phyloP scores from a whole-genome alignment of 2,329 filamentous ascomycete genomes.

The Penicillium sp. region DNA sequence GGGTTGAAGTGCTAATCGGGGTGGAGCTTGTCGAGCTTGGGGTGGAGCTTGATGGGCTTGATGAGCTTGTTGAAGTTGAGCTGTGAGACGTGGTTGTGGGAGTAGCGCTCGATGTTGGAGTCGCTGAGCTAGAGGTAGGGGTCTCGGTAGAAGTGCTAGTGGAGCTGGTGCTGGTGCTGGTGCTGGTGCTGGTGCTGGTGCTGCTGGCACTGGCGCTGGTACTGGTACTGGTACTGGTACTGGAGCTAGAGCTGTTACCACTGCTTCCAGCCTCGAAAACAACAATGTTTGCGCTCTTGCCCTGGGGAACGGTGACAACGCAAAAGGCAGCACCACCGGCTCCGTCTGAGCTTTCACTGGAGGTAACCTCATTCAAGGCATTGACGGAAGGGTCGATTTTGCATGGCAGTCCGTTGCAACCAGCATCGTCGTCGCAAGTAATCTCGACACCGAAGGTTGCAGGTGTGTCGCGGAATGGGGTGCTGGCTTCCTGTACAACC shows the following conservation, averaged over 20 bases:
- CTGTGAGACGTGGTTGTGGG: constrained; percentile 18
- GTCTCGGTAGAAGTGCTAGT: constrained; percentile 12
- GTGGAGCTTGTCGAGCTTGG: constrained; percentile 19
- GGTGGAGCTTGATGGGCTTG: constrained; percentile 11
- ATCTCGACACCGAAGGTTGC: constrained; percentile 68
- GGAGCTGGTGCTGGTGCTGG: constrained; percentile 15
- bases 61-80: constrained; percentile 11
- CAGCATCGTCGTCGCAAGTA: constrained; percentile 57
- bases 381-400: constrained; percentile 60
- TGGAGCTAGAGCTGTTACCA: constrained; percentile 14
- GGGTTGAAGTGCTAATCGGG: background rate
- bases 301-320: constrained; percentile 69
- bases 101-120: constrained; percentile 13
- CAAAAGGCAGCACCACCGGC: constrained; percentile 69
- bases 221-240: background rate
- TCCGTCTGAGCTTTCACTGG: constrained; percentile 54
- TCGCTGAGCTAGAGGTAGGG: constrained; percentile 16
- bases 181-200: constrained; percentile 20
- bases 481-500: constrained; percentile 57
- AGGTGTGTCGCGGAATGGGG: constrained; percentile 52
- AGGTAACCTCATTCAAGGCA: constrained; percentile 54
- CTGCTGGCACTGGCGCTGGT: constrained; percentile 13
- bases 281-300: constrained; percentile 63
- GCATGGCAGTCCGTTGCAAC: constrained; percentile 72
- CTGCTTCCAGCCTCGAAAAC: constrained; percentile 50